A percentile compares a stretch with the other conserved stretches of the same genome.
Conservation (phyloP, 306 rosid species). For the Corylus americana region DNA sequence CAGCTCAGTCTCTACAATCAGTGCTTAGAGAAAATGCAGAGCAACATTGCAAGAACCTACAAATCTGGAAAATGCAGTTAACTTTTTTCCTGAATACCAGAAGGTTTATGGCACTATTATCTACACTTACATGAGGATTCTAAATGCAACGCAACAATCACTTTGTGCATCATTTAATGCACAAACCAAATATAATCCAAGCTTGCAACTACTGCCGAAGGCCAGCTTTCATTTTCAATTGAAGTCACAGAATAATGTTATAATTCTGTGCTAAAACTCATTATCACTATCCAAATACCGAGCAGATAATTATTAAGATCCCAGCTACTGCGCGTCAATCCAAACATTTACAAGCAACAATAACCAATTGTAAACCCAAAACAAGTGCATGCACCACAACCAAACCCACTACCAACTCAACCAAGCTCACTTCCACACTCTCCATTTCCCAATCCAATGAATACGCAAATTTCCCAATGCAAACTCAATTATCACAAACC, state of each 20-base stretch:
- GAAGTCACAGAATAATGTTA: slow-evolving; percentile 7
- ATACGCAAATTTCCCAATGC: slow-evolving; percentile 40
- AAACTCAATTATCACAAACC: slow-evolving; percentile 18
- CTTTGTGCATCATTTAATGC: not conserved
- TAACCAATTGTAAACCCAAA: slow-evolving; percentile 22
- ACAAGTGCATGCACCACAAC: slow-evolving; percentile 25
- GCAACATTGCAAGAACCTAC: not conserved
- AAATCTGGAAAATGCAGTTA: slow-evolving; percentile 5
- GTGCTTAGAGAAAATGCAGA: slow-evolving; percentile 3
- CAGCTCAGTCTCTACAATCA: slow-evolving; percentile 1
- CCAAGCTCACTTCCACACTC: slow-evolving; percentile 47
- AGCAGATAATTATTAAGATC: slow-evolving; percentile 22
- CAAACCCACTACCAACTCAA: slow-evolving; percentile 29
- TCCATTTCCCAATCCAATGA: slow-evolving; percentile 30
- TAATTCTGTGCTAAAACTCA: slow-evolving; percentile 17
- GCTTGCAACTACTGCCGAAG: slow-evolving; percentile 20
- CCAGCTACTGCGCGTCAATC: slow-evolving; percentile 28
- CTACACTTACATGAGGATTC: slow-evolving; percentile 5
- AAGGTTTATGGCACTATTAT: slow-evolving; percentile 15
- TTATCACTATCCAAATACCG: slow-evolving; percentile 16
- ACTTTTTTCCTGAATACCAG: not conserved
- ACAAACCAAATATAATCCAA: slow-evolving; percentile 15
- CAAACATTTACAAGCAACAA: slow-evolving; percentile 12
- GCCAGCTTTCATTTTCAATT: slow-evolving; percentile 12
- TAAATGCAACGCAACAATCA: slow-evolving; percentile 12